Conservation (phyloP, 371 early-diverging fungal species). For the Mucor sp. region DNA sequence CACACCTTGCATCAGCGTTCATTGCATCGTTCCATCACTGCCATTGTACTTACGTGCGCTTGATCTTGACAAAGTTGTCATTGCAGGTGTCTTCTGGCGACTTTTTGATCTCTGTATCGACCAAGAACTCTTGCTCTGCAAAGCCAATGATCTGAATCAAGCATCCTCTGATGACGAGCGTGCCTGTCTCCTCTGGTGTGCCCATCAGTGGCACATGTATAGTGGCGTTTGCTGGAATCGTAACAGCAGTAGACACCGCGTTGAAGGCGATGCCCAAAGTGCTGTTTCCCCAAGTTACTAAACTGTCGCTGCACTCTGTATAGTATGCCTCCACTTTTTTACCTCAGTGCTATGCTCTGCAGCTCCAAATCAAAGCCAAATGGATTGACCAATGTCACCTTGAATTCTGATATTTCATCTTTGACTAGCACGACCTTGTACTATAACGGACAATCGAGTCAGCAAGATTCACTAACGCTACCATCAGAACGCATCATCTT, state of each 20-base stretch:
- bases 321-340: background rate
- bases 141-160: constrained; percentile 71
- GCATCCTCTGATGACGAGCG: constrained; percentile 67
- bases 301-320: background rate
- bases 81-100: background rate
- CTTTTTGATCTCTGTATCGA: constrained; percentile 39
- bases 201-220: constrained; percentile 65
- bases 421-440: constrained; percentile 55
- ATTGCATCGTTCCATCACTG: background rate
- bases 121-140: constrained; percentile 70
- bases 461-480: too few relatives aligned
- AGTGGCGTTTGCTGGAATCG: constrained; percentile 69
- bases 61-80: constrained; percentile 20
- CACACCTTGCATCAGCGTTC: background rate
- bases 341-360: constrained; percentile 66
- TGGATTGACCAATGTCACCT: constrained; percentile 73
- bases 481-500: too few relatives aligned
- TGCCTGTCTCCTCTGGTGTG: constrained; percentile 62
- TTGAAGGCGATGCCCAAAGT: constrained; percentile 67
- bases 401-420: constrained; percentile 70
- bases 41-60: constrained; percentile 30
- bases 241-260: constrained; percentile 56
- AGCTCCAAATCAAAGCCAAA: constrained; percentile 82
- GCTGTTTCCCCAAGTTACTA: constrained; percentile 23
- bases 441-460: constrained; percentile 1